Evolutionary conservation across 371 early-diverging fungal species (phyloP), one percentile per base, ranked within the genome.

Genomic region (Umbelopsis sp.): DNA sequence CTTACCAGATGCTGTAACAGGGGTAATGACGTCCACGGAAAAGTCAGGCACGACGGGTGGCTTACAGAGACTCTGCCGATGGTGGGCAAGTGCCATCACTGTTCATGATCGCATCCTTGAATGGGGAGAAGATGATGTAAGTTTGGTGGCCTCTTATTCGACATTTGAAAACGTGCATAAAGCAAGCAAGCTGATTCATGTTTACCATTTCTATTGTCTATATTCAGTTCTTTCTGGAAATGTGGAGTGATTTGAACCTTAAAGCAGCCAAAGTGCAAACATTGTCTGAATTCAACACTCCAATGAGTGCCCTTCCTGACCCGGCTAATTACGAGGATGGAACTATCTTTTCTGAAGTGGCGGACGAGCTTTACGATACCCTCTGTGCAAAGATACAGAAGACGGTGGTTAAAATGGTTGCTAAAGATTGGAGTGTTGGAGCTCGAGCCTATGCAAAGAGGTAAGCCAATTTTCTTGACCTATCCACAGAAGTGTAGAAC

Each of bases 51-150:
- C 79, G 18, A 38, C 85, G 51, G 76, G 77, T 69, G 79, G 79
- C 63, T 65, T 82, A 70, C 69, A 74, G 63, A 63, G 87, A 32
- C 63, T 89, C 14, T 82, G 80, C 52, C 73, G 82, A 5, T 88
- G 87, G 82, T 81, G 84, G 77, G 76, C 80, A 29, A 85, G 87
- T 66, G 75, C 83, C 8, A 71, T 78, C 3, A 78, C 72, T 0
- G 68, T 89, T 7, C 63, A 68, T 8, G 75, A 76, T 25, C 71
- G 71, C 10, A 64, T 86, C 14, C 73, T 76, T n/a, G 86, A 87
- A 38, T 83, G 86, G 85, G 77, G 74, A 20, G 89, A 88, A 50
- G 84, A 88, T 37, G 78, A 82, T 53, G 89, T 86, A 78, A 74
- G 77, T 66, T 29, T 25, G 7, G 18, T 25, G 32, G 57, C 6